Evolutionary conservation across 108 stramenopile genomes (phyloP).

Genomic region (Nannochloropsis granulata): DNA sequence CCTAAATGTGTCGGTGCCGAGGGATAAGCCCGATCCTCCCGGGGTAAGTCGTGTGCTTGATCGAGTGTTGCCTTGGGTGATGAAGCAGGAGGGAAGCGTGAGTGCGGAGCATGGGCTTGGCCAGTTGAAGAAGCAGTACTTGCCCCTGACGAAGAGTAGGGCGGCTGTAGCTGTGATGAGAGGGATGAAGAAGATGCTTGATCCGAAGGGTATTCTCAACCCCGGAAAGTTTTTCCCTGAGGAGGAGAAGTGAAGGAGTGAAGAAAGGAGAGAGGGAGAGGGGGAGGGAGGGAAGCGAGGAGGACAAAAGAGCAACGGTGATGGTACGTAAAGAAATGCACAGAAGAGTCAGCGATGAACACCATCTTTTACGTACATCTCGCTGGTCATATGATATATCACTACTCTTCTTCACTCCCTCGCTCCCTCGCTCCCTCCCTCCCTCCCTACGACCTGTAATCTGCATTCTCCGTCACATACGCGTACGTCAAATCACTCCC

Average conservation of each 20-base stretch:
- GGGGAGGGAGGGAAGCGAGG: no score
- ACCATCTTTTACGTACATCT: no score
- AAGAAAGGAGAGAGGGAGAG: neutral
- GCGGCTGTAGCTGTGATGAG: conserved; percentile 29
- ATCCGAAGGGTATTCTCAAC: conserved; percentile 42
- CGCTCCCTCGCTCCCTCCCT: neutral
- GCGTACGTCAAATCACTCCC: conserved; percentile 87
- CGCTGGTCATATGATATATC: no score
- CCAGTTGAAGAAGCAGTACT: conserved; percentile 56
- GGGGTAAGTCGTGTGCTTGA: neutral
- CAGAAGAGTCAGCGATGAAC: no score
- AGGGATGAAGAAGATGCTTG: conserved; percentile 31
- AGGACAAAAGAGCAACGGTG: no score
- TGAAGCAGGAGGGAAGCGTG: conserved; percentile 65
- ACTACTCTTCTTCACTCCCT: no score
- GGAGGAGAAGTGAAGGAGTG: neutral
- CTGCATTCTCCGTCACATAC: conserved; percentile 90
- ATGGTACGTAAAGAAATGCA: no score
- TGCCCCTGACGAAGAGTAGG: conserved; percentile 15
- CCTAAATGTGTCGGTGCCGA: conserved; percentile 54
- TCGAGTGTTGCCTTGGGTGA: conserved; percentile 50
- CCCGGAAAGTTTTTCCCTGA: conserved; percentile 42
- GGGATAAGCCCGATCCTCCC: neutral
- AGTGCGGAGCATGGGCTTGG: conserved; percentile 97
- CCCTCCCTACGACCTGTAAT: conserved; percentile 69